Base-by-base conservation (phyloP, 768 basidiomycete species). In the Pleurotus ostreatus region DNA sequence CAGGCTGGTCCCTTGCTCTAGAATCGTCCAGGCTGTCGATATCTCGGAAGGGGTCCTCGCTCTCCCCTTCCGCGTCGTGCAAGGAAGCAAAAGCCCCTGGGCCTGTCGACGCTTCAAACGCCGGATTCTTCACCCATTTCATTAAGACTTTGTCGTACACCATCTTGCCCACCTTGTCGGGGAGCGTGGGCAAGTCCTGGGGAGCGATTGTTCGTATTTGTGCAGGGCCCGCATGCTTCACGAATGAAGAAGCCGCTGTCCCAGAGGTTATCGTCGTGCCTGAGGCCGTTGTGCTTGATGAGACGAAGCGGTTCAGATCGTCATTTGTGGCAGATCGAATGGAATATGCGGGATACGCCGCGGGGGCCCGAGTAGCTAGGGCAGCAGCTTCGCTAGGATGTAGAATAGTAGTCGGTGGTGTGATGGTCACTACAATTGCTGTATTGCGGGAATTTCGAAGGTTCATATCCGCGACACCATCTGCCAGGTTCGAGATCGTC, bases 21-120 rank as follows among this genome's bases (percentile, higher is more conserved):
- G 80, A 78, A 55, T 88, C 88, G 55, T 89, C 59, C 63, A 94
- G 67, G 62, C 92, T 94, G 66, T 96, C 94, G 54, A 98, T 88
- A 62, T 94, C 94, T 30, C 83, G 82, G 70, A 98, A 98, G 6
- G 92, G 90, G 73, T 98, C 95, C 62, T 92, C 91, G 59, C 89
- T 90, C 43, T 79, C 76, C 41, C 79, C 72, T 25, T 72, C 77
- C 53, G 73, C 64, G 58, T 67, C 69, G 62, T 60, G 66, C 59
- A 53, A 65, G 53, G 53, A 66, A 55, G 56, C 72, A 59, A 61
- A 74, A 61, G 56, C 65, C 18, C 23, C 41, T 18, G 55, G 63
- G 9, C 63, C 73, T 2, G 64, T 22, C 23, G 51, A 53, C 2
- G 68, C 66, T 3, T 67, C 67, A 20, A 69, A 65, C 6, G 75